Percentiles rank a stretch among this genome's conserved stretches.
These are phyloP conservation scores for Pythium aquatile DNA, from an alignment of 352 stramenopile species.

Conservation along the genomic window DNA sequence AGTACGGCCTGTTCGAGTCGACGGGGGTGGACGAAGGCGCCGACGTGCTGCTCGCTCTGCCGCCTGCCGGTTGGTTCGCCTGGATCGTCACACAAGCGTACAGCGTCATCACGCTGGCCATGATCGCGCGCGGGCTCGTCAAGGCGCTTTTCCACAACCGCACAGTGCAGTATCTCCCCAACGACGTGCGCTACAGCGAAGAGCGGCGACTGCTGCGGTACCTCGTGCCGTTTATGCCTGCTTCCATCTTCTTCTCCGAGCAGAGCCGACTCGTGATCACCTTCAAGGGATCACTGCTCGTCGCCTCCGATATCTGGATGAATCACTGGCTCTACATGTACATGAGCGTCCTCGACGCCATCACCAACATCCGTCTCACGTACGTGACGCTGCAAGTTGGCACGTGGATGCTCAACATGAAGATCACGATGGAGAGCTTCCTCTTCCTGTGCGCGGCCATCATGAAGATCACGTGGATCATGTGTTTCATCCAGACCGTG, in stretches of 20 bases:
- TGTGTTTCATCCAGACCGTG: slow-evolving; percentile 47
- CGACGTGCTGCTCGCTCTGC: slow-evolving; percentile 41
- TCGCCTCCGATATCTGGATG: slow-evolving; percentile 63
- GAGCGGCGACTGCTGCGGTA: slow-evolving; percentile 35
- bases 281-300: slow-evolving; percentile 51
- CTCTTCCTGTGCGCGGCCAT: slow-evolving; percentile 52
- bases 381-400: slow-evolving; percentile 49
- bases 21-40: slow-evolving; percentile 34
- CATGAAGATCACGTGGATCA: slow-evolving; percentile 57
- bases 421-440: slow-evolving; percentile 50
- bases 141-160: slow-evolving; percentile 38
- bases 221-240: slow-evolving; percentile 46
- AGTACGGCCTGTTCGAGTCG: slow-evolving; percentile 45
- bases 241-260: slow-evolving; percentile 34
- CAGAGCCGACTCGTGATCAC: slow-evolving; percentile 40
- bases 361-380: slow-evolving; percentile 42
- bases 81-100: slow-evolving; percentile 38
- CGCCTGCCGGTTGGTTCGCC: slow-evolving; percentile 42
- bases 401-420: slow-evolving; percentile 56
- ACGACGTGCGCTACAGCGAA: slow-evolving; percentile 35
- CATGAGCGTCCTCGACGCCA: slow-evolving; percentile 50
- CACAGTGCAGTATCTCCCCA: slow-evolving; percentile 45
- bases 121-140: slow-evolving; percentile 43
- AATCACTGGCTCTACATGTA: slow-evolving; percentile 72
- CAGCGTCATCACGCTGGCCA: slow-evolving; percentile 38